These are phyloP conservation scores for Neodidymelliopsis sp. DNA, from an alignment of 2,329 filamentous ascomycete species.

Conservation along the genomic window DNA sequence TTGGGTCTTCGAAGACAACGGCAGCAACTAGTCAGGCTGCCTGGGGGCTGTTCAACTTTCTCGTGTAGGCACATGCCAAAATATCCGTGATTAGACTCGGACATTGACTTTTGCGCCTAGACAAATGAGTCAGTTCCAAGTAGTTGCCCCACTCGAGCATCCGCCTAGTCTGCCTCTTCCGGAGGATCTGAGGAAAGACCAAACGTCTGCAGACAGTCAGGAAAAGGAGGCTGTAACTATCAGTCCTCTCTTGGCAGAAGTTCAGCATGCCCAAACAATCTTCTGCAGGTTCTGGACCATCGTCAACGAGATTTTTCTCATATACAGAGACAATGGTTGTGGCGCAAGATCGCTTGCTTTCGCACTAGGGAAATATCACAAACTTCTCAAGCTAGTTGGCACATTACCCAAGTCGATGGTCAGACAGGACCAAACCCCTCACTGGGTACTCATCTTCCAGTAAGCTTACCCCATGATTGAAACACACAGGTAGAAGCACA, in stretches of 20 bases:
- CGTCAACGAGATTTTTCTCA: conserved; percentile 16
- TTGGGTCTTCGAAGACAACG: conserved; percentile 5
- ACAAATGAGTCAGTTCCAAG: conserved; percentile 17
- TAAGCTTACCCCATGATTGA: conserved; percentile 1
- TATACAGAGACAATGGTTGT: conserved; percentile 16
- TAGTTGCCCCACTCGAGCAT: conserved; percentile 12
- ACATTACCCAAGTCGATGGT: conserved; percentile 10
- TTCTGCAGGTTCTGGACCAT: conserved; percentile 19
- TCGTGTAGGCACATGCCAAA: conserved; percentile 13
- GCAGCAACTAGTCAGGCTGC: conserved; percentile 17
- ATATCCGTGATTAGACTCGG: not conserved
- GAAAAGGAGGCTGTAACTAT: not conserved
- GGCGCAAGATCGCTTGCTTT: conserved; percentile 17
- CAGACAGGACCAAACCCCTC: conserved; percentile 4
- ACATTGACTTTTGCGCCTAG: conserved; percentile 17
- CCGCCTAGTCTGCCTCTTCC: conserved; percentile 17
- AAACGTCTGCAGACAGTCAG: not conserved
- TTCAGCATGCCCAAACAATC: conserved; percentile 11
- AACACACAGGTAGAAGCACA: not conserved
- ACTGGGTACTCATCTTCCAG: conserved; percentile 22
- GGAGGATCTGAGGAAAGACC: conserved; percentile 2
- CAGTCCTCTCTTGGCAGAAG: conserved; percentile 5
- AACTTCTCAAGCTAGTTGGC: conserved; percentile 9
- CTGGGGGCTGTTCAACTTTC: conserved; percentile 23
- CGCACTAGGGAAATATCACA: conserved; percentile 19